Evolutionary conservation across 2,329 filamentous ascomycete genomes (phyloP), one percentile per base, ranked within the genome.

Genomic region (Paecilomyces variotii): DNA sequence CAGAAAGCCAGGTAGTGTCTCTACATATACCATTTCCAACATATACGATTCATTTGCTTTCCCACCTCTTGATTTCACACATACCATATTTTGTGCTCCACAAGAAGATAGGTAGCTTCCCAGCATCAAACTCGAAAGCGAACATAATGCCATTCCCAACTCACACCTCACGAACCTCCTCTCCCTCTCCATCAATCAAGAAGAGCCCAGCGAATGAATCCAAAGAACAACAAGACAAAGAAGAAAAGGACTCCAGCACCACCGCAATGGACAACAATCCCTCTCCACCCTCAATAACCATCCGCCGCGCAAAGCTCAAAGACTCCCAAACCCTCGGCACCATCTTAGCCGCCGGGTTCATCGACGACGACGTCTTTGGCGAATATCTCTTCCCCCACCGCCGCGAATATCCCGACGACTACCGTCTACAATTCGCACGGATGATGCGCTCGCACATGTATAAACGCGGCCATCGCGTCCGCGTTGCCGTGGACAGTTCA

Each of bases 301-400:
- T 35, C 53, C 53, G 53, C 5, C 30, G 19, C 53, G 53, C 53
- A 24, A 54, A n/a, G 12, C 53, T 54, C 53, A n/a, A 11, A 11
- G 53, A 54, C n/a, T 28, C 19, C 4, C 11, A 34, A 24, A 11
- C 14, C 5, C 19, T 54, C 53, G 34, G 53, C 53, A 24, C 28
- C 14, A 59, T 71, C 9, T 60, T 69, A 56, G 65, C 73, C 4
- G 60, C 60, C 14, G 72, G 72, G 0, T 76, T 76, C 56, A 66
- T 65, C 62, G 64, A 74, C 5, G 72, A 76, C 28, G 65, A 67
- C 10, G 53, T 76, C 5, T 72, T 72, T 34, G 73, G 72, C 24
- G 59, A 67, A 2, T 59, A 72, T 24, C 72, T 75, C 26, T 70
- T 74, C 54, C 73, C 73, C 2, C 62, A 70, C 56, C 72, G 73